Base-by-base conservation (phyloP, 345 rosid genomes). In the Psidium guajava region DNA sequence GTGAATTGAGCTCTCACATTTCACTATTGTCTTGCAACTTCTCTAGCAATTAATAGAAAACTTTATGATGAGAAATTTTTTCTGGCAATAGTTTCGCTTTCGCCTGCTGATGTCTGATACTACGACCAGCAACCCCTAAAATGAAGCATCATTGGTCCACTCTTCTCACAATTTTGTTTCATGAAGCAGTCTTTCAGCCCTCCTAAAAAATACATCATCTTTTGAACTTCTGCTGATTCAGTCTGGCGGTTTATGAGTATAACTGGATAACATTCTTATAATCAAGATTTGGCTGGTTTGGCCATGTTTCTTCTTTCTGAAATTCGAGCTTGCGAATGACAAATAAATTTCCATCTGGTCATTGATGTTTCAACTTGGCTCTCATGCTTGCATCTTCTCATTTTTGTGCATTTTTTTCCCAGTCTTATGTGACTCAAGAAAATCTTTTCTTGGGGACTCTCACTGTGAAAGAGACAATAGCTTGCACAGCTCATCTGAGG, bases 381-480 rank as follows among this genome's bases (percentile, higher is more conserved):
- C 75, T 15, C 42, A 64, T 64, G 20, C 44, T 28, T 28, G 22
- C 32, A 28, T 64, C 75, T 2, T 64, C 75, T 28, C 75, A 28
- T 16, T 64, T 28, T 32, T 64, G 24, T 64, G 44, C 24, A 16
- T 16, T 64, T 42, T 64, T 64, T 64, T 54, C 52, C 52, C 69
- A 91, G 93, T 93, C 93, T 49, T 92, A 89, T 15, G 92, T 92
- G 82, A 92, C 92, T 10, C 94, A 90, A 90, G 94, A 92, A 32
- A 92, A 90, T 57, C 77, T 83, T 1, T 59, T 91, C 49, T 89
- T 90, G 85, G 87, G 91, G 18, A 92, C 93, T 11, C 61, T 92
- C 21, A 92, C 93, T 0, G 93, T 93, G 11, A 83, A 80, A 16
- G 95, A 93, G 88, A 90, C 90, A 5, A 89, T 93, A 1, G 87